These are phyloP conservation scores for Boechera retrofracta DNA, from an alignment of 345 rosid species.

Conservation along the genomic window DNA sequence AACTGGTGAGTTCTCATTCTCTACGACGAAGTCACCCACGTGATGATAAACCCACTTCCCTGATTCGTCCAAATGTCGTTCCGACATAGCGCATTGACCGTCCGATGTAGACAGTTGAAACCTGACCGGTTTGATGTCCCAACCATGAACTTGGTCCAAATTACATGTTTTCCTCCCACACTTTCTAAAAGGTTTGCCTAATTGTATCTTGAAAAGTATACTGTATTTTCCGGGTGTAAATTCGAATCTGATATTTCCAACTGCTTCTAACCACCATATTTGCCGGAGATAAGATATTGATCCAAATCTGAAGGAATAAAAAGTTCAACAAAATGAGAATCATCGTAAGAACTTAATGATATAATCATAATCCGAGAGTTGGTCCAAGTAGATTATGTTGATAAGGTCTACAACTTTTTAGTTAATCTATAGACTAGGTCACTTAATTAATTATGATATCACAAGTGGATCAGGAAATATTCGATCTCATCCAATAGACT, in stretches of 20 bases:
- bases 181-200: slow-evolving; percentile 63
- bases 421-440: slow-evolving; percentile 4
- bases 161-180: slow-evolving; percentile 70
- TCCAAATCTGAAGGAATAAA: slow-evolving; percentile 50
- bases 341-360: neutral
- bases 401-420: neutral
- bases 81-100: slow-evolving; percentile 62
- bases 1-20: slow-evolving; percentile 42
- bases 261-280: slow-evolving; percentile 95
- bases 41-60: slow-evolving; percentile 80
- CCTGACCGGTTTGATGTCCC: slow-evolving; percentile 80
- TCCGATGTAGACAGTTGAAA: slow-evolving; percentile 80
- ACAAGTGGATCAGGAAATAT: slow-evolving; percentile 34
- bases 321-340: neutral
- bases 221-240: slow-evolving; percentile 76
- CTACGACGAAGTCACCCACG: slow-evolving; percentile 73
- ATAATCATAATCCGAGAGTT: neutral
- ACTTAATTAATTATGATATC: neutral
- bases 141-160: slow-evolving; percentile 83
- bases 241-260: slow-evolving; percentile 74
- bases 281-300: slow-evolving; percentile 89
- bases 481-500: slow-evolving; percentile 34
- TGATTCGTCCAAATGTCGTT: slow-evolving; percentile 57
- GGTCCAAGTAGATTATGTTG: slow-evolving; percentile 22
- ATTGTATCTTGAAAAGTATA: slow-evolving; percentile 71